Evolutionary conservation across 148 eudicot species (phyloP), one percentile per base, ranked within the genome.

Genomic region (Pharnaceum exiguum): DNA sequence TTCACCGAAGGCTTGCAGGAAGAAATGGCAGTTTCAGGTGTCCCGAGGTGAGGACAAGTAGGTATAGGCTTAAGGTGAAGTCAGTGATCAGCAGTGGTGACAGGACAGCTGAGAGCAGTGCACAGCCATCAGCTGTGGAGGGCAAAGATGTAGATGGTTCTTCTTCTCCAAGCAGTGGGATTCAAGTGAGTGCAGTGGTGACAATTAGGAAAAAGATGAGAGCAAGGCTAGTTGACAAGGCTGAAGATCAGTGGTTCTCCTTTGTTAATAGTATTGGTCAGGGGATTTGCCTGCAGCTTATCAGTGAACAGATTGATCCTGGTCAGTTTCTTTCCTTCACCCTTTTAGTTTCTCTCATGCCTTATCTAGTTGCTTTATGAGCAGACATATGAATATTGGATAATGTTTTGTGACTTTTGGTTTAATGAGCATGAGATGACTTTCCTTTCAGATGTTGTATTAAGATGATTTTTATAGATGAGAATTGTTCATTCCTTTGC

Each of bases 261-360:
- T 75, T 81, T 27, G 26, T 77, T 15, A 86, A 74, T 78, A 77
- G 71, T 61, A 63, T 83, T 65, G 97, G 97, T 30, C 86, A 76
- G 42, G 88, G 86, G 33, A 79, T 89, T 71, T 67, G 50, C 40
- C 55, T 89, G 52, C 80, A 83, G 62, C 97, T 89, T 61, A 70
- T 89, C 64, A 89, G 95, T 68, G 76, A 86, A 44, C 72, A 77
- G 10, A 67, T 81, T 75, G 84, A 89, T 62, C 88, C 95, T 65
- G 88, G 97, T 89, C 16, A 38, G 70, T 68, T 39, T 17, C 26
- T 18, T 15, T 33, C 36, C n/a, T 13, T 2, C n/a, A 1, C 1
- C 19, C 23, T 25, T 17, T 47, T 13, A 59, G 35, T 31, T 45
- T 27, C 0, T 23, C 49, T 18, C 13, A n/a, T n/a, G n/a, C 30